Base-by-base conservation (phyloP, 176 grass and related monocot genomes). In the Lolium rigidum region DNA sequence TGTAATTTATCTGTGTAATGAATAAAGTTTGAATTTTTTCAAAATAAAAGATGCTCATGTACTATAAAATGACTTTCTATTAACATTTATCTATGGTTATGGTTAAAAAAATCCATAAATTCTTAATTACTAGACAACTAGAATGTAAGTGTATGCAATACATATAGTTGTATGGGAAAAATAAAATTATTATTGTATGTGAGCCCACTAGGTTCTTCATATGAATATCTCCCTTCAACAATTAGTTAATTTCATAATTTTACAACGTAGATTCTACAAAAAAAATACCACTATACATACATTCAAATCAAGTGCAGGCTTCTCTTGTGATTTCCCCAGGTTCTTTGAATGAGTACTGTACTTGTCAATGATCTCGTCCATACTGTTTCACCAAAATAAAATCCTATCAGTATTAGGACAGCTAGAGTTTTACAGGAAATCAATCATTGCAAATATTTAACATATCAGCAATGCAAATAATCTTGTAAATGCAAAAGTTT, bases 341-440 rank as follows among this genome's bases (percentile, higher is more conserved):
- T 94, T 90, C 82, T 91, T 97, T 9, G 95, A 92, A 77, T 94
- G 90, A 54, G 83, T 84, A 69, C 56, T 86, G 18, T 93, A 92
- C 88, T 93, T 97, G 80, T 93, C 90, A 72, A 97, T 75, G 82
- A 92, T 88, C 48, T 86, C 87, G 22, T 94, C 91, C 92, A 94
- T 93, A 72, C 95, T 97, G 80, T 76, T 82, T 57, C 55, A 81
- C 7, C 38, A 88, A 85, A 94, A 58, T 2, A 82, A 84, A 84
- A 62, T 4, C 65, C 74, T 71, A 84, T 47, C 66, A 76, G 20
- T 80, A 84, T 81, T 28, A 69, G 49, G 13, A 47, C 80, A 61
- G 10, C 38, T 41, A 85, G 2, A 78, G 17, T 14, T 63, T 57
- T 11, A 14, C 22, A 22, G 1, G n/a, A 66, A 72, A 58, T 41